A percentile compares a stretch with the other conserved stretches of the same genome.
These are phyloP conservation scores for Scutellaria minor DNA, from an alignment of 257 asterid genomes.

Conservation along the genomic window DNA sequence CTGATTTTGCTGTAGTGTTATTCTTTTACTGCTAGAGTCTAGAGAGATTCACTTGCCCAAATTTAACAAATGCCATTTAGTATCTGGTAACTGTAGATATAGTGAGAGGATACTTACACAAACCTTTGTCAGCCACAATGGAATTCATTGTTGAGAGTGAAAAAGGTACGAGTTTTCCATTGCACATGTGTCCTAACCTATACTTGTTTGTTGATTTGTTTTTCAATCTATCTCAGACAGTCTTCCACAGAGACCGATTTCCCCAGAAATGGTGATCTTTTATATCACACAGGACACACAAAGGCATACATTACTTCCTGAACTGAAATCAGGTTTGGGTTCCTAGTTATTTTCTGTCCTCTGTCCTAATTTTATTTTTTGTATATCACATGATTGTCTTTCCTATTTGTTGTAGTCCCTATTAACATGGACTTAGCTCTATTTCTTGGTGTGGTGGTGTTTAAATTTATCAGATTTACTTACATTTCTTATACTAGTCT, in stretches of 20 bases:
- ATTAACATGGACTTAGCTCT: conserved; percentile 3
- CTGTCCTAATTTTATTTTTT: conserved; percentile 3
- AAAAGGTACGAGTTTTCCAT: conserved; percentile 50
- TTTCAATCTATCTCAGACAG: conserved; percentile 49
- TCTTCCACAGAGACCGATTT: conserved; percentile 65
- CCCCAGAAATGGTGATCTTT: conserved; percentile 75
- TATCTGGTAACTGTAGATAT: conserved; percentile 74
- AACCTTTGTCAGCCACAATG: conserved; percentile 65
- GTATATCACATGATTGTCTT: neutral
- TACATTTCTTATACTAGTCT: conserved; percentile 1
- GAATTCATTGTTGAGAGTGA: conserved; percentile 78
- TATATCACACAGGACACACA: conserved; percentile 92
- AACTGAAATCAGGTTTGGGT: conserved; percentile 68
- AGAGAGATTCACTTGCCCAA: conserved; percentile 41
- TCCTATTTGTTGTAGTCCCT: neutral
- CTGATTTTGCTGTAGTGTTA: conserved; percentile 5
- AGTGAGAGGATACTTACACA: conserved; percentile 81
- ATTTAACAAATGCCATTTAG: conserved; percentile 50
- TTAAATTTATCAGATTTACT: conserved; percentile 13
- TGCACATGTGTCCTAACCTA: conserved; percentile 15
- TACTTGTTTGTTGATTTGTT: conserved; percentile 34
- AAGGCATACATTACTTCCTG: conserved; percentile 72
- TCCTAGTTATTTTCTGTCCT: conserved; percentile 14
- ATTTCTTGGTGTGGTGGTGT: conserved; percentile 16
- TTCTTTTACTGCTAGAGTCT: conserved; percentile 20